Conservation (phyloP, 495 filamentous ascomycete genomes). For the Talaromyces thailandensis region DNA sequence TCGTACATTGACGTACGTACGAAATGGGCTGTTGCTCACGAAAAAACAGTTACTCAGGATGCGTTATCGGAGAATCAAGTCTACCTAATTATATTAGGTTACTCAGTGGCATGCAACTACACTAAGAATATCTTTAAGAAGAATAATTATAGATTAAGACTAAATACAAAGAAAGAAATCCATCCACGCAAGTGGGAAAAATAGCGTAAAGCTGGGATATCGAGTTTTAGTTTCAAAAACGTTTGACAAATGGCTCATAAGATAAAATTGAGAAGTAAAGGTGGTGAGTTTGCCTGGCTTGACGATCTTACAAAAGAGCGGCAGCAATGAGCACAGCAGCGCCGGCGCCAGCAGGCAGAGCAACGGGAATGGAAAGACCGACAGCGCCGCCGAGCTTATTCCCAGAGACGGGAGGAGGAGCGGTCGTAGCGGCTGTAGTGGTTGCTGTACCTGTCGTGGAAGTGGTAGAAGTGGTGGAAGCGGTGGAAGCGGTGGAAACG, state of each 20-base stretch:
- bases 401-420: background rate
- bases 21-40: no score
- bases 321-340: background rate
- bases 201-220: background rate
- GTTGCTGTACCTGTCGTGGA: background rate
- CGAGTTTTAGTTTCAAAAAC: background rate
- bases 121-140: background rate
- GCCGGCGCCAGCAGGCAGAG: constrained; percentile 8
- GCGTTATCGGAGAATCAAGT: background rate
- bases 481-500: background rate
- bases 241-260: background rate
- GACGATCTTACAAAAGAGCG: background rate
- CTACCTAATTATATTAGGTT: background rate
- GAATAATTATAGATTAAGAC: background rate
- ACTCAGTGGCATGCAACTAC: no score
- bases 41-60: no score
- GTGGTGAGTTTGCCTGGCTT: background rate
- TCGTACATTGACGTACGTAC: no score
- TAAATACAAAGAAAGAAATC: background rate
- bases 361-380: constrained; percentile 26
- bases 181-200: background rate
- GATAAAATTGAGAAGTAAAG: background rate
- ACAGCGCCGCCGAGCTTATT: background rate
- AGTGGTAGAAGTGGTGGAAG: background rate
- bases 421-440: background rate